Evolutionary conservation across 305 asterid genomes (phyloP).

Genomic region (Fraxinus paxiana): DNA sequence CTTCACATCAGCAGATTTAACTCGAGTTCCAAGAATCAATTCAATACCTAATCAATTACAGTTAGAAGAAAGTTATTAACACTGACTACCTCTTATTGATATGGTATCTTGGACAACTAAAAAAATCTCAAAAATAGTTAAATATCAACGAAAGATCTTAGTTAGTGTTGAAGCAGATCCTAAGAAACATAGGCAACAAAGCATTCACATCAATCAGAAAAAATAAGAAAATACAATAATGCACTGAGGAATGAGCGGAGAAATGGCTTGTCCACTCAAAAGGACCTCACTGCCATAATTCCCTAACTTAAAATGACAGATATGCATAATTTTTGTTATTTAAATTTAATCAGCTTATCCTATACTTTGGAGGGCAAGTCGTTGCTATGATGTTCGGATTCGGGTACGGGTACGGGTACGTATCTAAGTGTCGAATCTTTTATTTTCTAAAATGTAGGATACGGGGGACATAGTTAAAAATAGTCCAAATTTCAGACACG

Average conservation of each 20-base stretch:
- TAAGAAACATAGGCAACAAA: neutral
- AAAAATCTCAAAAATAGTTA: constrained; percentile 3
- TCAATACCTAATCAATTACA: constrained; percentile 61
- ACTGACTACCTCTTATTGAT: neutral
- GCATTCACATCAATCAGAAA: neutral
- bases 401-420: too few relatives aligned
- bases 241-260: neutral
- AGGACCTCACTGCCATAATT: neutral
- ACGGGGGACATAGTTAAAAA: too few relatives aligned
- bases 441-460: too few relatives aligned
- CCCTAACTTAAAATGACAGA: neutral
- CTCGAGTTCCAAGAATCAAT: constrained; percentile 79
- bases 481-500: too few relatives aligned
- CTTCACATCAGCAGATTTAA: constrained; percentile 76
- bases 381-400: too few relatives aligned
- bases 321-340: neutral
- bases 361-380: neutral
- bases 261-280: neutral
- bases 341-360: neutral
- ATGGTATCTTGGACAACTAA: constrained; percentile 2
- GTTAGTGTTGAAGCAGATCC: neutral
- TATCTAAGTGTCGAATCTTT: too few relatives aligned
- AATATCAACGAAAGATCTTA: neutral
- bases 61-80: constrained; percentile 4
- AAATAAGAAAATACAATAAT: neutral